These are phyloP conservation scores for Sclerotinia nivalis DNA, from an alignment of 2,329 filamentous ascomycete species.

Conservation along the genomic window DNA sequence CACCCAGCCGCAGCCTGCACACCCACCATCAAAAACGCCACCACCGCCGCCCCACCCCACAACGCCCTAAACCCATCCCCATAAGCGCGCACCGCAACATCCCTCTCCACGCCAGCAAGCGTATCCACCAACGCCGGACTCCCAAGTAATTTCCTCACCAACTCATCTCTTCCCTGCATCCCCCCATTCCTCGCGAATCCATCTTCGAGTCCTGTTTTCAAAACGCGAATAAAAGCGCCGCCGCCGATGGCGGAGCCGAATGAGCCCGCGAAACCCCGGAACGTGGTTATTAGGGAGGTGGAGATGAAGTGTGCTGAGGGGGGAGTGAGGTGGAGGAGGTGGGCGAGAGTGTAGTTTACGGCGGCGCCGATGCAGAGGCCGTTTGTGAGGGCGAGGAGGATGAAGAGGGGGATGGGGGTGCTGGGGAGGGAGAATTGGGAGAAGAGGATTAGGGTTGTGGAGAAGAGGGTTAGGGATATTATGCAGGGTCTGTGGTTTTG, in stretches of 20 bases:
- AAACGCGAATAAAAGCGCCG: conserved; percentile 47
- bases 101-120: conserved; percentile 51
- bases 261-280: conserved; percentile 77
- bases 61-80: conserved; percentile 53
- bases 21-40: conserved; percentile 51
- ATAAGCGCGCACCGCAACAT: conserved; percentile 55
- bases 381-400: conserved; percentile 65
- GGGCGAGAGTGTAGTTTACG: conserved; percentile 79
- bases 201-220: conserved; percentile 40
- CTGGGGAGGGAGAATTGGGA: conserved; percentile 55
- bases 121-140: conserved; percentile 56
- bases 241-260: conserved; percentile 81
- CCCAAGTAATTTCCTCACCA: conserved; percentile 58
- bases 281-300: conserved; percentile 74
- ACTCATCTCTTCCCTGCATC: conserved; percentile 39
- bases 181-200: conserved; percentile 42
- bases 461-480: conserved; percentile 62
- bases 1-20: conserved; percentile 62
- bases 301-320: conserved; percentile 71
- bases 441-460: conserved; percentile 57
- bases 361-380: conserved; percentile 71
- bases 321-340: conserved; percentile 71
- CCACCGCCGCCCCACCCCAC: conserved; percentile 52
- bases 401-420: conserved; percentile 54
- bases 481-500: conserved; percentile 51